Evolutionary conservation across 2,329 filamentous ascomycete genomes (phyloP).

Genomic region (Pseudocercospora crystallina): DNA sequence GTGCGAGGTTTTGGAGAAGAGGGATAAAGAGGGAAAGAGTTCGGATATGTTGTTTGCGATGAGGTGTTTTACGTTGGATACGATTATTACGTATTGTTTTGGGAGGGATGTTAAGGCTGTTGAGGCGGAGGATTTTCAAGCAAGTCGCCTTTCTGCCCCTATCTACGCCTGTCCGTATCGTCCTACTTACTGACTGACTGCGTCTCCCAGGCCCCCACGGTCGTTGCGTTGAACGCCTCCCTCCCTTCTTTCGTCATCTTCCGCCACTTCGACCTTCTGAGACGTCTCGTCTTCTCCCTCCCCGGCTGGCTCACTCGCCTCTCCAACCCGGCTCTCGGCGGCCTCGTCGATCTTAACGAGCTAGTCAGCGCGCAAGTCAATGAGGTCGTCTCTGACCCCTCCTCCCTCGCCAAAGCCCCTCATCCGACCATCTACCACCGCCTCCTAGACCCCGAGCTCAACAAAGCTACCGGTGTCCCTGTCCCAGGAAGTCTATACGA

Average conservation of each 20-base stretch:
- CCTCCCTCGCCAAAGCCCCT: conserved; percentile 34
- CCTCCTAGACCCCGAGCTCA: conserved; percentile 35
- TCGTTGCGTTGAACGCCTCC: conserved; percentile 43
- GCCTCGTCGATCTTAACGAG: conserved; percentile 35
- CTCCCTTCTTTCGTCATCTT: conserved; percentile 39
- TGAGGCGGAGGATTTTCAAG: conserved; percentile 38
- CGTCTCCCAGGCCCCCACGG: conserved; percentile 37
- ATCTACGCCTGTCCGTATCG: too few species aligned
- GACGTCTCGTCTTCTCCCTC: conserved; percentile 39
- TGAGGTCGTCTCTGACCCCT: conserved; percentile 33
- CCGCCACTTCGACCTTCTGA: conserved; percentile 41
- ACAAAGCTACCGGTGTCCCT: conserved; percentile 36
- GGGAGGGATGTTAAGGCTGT: conserved; percentile 42
- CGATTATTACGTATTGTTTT: conserved; percentile 44
- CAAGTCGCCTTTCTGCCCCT: background rate
- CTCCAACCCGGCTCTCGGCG: background rate
- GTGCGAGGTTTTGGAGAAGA: conserved; percentile 7
- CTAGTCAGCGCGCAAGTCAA: conserved; percentile 35
- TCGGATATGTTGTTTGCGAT: conserved; percentile 37
- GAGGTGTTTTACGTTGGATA: conserved; percentile 40
- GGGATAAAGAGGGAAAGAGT: conserved; percentile 6
- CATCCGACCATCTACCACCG: conserved; percentile 42
- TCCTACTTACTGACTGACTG: background rate
- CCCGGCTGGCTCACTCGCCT: conserved; percentile 37
- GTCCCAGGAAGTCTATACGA: conserved; percentile 41